Percentiles rank a stretch among this genome's conserved stretches.
Evolutionary conservation across 2,329 filamentous ascomycete genomes (phyloP).

Genomic region (Tolypocladium tropicale): DNA sequence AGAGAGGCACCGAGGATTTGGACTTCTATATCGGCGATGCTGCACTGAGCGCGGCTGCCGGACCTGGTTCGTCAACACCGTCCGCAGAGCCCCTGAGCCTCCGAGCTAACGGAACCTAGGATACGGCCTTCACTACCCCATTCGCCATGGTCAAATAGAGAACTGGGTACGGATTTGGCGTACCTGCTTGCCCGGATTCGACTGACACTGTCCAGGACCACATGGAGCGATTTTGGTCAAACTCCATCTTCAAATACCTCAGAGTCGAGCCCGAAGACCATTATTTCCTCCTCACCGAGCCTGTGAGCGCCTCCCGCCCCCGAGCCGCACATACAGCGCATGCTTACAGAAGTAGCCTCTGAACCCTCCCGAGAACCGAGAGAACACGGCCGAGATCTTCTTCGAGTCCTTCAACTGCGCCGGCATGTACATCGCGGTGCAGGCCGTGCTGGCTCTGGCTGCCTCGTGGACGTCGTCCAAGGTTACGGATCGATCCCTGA

Average conservation of each 20-base stretch:
- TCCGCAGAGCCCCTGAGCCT: constrained; percentile 2
- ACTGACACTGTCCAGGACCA: constrained; percentile 58
- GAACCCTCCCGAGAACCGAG: constrained; percentile 96
- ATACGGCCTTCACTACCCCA: constrained; percentile 95
- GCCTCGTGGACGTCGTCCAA: constrained; percentile 99
- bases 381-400: constrained; percentile 99
- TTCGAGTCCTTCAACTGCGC: constrained; percentile 99
- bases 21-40: constrained; percentile 99
- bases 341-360: constrained; percentile 53
- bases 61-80: constrained; percentile 54
- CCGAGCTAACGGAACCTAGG: constrained; percentile 35
- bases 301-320: constrained; percentile 50
- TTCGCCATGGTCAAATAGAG: constrained; percentile 95
- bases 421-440: constrained; percentile 96
- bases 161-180: constrained; percentile 64
- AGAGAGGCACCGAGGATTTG: constrained; percentile 93
- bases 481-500: constrained; percentile 90
- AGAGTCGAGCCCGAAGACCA: constrained; percentile 97
- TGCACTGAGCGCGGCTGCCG: constrained; percentile 71
- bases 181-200: not conserved
- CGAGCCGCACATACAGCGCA: too few species aligned
- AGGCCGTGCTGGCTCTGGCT: constrained; percentile 90
- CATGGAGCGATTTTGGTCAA: constrained; percentile 99
- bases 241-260: constrained; percentile 99
- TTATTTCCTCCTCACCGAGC: constrained; percentile 95